Conservation (phyloP, 169 alveolate species). For the Plasmodium billcollinsi region DNA sequence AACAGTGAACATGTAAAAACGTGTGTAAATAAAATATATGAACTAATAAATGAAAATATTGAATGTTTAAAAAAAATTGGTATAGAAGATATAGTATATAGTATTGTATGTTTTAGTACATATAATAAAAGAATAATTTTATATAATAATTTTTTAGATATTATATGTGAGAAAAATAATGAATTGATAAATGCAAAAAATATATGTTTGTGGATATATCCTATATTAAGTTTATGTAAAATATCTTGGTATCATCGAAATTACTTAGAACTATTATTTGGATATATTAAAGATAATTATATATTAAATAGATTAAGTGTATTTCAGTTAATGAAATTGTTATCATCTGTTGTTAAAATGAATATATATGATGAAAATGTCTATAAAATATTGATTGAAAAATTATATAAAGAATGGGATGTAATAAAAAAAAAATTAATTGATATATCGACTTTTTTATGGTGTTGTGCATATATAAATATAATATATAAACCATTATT, state of each 20-base stretch:
- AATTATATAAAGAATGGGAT: conserved; percentile 55
- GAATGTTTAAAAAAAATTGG: conserved; percentile 5
- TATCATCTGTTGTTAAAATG: conserved; percentile 68
- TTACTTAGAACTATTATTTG: conserved; percentile 17
- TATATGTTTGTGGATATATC: conserved; percentile 52
- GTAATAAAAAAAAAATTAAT: conserved; percentile 25
- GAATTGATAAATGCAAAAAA: conserved; percentile 63
- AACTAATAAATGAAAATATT: conserved; percentile 12
- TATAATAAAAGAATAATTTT: conserved; percentile 50
- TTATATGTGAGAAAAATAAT: conserved; percentile 21
- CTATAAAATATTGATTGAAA: conserved; percentile 43
- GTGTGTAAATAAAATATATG: conserved; percentile 30
- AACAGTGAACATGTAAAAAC: conserved; percentile 36
- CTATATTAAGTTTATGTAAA: conserved; percentile 30
- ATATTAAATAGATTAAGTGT: conserved; percentile 31
- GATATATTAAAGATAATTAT: conserved; percentile 26
- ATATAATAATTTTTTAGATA: conserved; percentile 52
- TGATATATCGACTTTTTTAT: conserved; percentile 53
- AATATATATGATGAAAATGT: conserved; percentile 52
- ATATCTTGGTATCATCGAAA: conserved; percentile 63
- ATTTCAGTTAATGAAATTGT: conserved; percentile 29
- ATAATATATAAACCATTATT: conserved; percentile 53
- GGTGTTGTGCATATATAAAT: conserved; percentile 69
- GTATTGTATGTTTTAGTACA: conserved; percentile 33
- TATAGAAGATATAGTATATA: conserved; percentile 53